Conservation (phyloP, 2,329 filamentous ascomycete species). For the Nemania abortiva region DNA sequence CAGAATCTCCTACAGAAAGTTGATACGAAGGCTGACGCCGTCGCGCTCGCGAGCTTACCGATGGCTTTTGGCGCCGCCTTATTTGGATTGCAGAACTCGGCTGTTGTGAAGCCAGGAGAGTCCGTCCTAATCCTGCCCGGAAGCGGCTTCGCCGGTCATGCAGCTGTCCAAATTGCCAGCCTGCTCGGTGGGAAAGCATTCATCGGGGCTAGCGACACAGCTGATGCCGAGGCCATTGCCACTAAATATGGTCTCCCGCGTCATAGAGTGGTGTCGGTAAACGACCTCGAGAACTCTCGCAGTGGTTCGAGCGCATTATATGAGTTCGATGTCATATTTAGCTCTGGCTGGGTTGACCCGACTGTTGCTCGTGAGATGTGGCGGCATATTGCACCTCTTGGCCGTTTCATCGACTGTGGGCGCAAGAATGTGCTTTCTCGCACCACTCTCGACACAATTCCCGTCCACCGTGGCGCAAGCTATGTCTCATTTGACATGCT, state of each 20-base stretch:
- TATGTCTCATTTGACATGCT: slow-evolving; percentile 5
- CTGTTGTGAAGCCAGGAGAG: too few species aligned
- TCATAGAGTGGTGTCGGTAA: neutral
- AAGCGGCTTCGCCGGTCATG: too few species aligned
- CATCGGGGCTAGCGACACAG: too few species aligned
- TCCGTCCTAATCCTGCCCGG: too few species aligned
- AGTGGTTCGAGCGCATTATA: neutral
- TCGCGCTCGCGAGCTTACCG: too few species aligned
- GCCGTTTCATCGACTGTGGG: neutral
- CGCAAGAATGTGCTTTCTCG: neutral
- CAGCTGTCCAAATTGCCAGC: too few species aligned
- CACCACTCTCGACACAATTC: neutral
- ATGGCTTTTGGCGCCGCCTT: too few species aligned
- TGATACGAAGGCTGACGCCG: too few species aligned
- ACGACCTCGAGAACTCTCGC: neutral
- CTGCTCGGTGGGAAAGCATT: too few species aligned
- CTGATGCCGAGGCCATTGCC: too few species aligned
- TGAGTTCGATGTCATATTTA: slow-evolving; percentile 1
- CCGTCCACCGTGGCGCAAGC: slow-evolving; percentile 4
- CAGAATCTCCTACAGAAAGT: neutral
- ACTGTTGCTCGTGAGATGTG: neutral
- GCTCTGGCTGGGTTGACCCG: neutral
- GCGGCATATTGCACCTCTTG: neutral
- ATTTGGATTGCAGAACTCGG: too few species aligned
- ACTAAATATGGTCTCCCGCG: neutral